A percentile compares a stretch with the other conserved stretches of the same genome.
Evolutionary conservation across 73 alveolate species (phyloP).

Genomic region (Paramecium tetraurelia): DNA sequence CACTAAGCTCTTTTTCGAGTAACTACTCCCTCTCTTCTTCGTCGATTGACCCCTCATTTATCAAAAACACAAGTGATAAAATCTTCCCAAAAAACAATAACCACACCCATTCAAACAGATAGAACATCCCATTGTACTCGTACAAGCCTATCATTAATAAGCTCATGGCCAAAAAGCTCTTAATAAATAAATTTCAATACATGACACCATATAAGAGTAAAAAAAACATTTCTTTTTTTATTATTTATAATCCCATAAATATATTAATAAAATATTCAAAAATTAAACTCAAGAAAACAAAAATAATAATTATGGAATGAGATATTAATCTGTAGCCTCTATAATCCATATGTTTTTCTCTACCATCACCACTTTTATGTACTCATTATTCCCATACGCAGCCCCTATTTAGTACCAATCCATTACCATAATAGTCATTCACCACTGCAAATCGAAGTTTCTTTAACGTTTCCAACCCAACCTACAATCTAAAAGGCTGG

Average conservation of each 20-base stretch:
- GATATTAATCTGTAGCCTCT: neutral
- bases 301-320: neutral
- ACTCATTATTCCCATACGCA: neutral
- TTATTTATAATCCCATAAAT: neutral
- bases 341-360: neutral
- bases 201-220: slow-evolving; percentile 36
- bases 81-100: neutral
- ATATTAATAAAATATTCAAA: neutral
- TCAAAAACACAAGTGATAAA: neutral
- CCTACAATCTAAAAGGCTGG: neutral
- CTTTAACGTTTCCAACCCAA: neutral
- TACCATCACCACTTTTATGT: neutral
- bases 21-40: neutral
- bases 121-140: neutral
- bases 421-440: neutral
- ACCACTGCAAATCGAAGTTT: neutral
- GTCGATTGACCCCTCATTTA: neutral
- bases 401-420: neutral
- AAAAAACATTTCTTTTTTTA: slow-evolving; percentile 25
- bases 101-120: slow-evolving; percentile 36
- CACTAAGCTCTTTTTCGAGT: neutral
- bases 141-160: slow-evolving; percentile 11
- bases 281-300: neutral
- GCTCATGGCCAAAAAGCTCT: slow-evolving; percentile 1
- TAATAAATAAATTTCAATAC: neutral